These are phyloP conservation scores for Scleroderma citrinum DNA, from an alignment of 768 basidiomycete species.

Conservation along the genomic window DNA sequence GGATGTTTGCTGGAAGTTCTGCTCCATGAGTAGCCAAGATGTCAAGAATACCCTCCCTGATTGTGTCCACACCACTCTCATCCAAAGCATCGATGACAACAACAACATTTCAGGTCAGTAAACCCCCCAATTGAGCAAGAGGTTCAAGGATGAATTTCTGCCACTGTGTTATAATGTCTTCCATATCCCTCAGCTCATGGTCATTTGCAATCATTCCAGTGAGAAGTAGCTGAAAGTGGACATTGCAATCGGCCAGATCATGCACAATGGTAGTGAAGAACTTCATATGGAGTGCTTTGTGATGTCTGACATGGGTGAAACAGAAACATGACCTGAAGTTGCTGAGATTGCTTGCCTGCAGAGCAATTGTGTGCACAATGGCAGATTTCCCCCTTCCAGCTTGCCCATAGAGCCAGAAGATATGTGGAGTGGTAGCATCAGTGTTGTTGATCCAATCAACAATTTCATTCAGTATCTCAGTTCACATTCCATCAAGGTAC, in stretches of 20 bases:
- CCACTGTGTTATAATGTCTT: slow-evolving; percentile 7
- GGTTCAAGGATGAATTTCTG: slow-evolving; percentile 15
- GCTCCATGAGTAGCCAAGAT: slow-evolving; percentile 34
- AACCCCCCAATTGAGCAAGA: slow-evolving; percentile 2
- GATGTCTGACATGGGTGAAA: not conserved
- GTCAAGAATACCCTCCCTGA: slow-evolving; percentile 11
- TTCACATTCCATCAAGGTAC: not conserved
- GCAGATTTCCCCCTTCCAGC: too few relatives aligned
- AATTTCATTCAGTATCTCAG: not conserved
- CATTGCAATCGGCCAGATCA: not conserved
- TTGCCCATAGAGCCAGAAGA: too few relatives aligned
- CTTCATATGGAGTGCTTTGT: not conserved
- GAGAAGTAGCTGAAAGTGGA: not conserved
- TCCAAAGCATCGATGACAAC: too few relatives aligned
- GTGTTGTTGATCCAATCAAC: too few relatives aligned
- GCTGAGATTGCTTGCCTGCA: not conserved
- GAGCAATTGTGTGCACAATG: not conserved
- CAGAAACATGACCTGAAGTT: not conserved
- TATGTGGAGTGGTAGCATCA: too few relatives aligned
- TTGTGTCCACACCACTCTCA: too few relatives aligned
- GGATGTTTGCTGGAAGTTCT: slow-evolving; percentile 36
- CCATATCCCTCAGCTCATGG: not conserved
- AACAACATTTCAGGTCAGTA: slow-evolving; percentile 13
- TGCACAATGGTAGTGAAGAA: not conserved
- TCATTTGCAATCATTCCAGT: not conserved